Conservation (phyloP, 108 stramenopile genomes). For the Aurantiochytrium sp. region DNA sequence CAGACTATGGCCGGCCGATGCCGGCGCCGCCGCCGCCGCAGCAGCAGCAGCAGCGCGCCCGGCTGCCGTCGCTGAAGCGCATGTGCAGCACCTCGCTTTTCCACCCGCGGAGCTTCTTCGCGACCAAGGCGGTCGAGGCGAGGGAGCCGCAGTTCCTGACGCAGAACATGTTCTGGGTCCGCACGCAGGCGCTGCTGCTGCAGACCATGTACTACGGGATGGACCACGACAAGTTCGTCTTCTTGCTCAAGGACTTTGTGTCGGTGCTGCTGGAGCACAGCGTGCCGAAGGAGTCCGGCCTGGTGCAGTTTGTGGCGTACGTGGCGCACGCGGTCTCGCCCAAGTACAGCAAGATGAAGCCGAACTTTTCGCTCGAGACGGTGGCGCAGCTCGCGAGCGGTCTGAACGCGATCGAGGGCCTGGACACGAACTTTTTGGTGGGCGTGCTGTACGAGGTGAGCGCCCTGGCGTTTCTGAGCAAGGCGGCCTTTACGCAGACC, state of each 20-base stretch:
- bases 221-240: not conserved
- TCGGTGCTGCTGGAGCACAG: not conserved
- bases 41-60: no score
- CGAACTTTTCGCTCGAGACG: not conserved
- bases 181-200: not conserved
- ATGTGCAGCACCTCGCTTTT: not conserved
- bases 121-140: not conserved
- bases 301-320: not conserved
- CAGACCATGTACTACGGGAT: not conserved
- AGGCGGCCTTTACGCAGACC: not conserved
- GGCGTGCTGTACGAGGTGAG: not conserved
- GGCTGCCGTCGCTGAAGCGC: not conserved
- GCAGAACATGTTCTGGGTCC: not conserved
- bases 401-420: not conserved
- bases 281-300: not conserved
- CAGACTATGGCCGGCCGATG: no score
- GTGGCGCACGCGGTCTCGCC: not conserved
- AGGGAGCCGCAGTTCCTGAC: not conserved
- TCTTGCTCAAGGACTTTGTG: not conserved
- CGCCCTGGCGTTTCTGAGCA: not conserved
- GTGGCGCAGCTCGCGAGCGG: not conserved
- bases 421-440: not conserved
- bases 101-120: not conserved
- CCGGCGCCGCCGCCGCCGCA: no score
- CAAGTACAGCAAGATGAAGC: constrained; percentile 17